phyloP scores from a whole-genome alignment of 176 grass and related monocot genomes.

The Calamus simplicifolius region DNA sequence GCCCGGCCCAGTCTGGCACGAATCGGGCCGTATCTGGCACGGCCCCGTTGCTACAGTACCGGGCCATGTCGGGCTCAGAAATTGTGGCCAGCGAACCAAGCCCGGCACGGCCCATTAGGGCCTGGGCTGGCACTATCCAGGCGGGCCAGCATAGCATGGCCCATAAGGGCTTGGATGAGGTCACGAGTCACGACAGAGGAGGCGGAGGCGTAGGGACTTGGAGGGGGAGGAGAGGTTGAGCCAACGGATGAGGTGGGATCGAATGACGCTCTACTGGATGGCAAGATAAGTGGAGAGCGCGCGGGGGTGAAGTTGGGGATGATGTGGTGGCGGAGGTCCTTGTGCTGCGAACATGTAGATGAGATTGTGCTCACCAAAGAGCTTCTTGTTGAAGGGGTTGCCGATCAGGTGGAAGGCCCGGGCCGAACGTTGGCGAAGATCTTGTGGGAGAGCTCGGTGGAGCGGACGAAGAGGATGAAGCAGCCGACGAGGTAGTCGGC shows the following conservation, averaged over 20 bases:
- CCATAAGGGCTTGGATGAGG: too few relatives aligned
- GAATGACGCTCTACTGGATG: conserved; percentile 65
- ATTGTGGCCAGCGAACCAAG: too few relatives aligned
- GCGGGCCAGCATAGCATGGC: too few relatives aligned
- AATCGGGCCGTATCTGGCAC: too few relatives aligned
- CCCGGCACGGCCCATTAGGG: too few relatives aligned
- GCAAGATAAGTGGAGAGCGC: conserved; percentile 61
- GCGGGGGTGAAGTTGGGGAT: conserved; percentile 66
- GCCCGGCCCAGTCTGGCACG: too few relatives aligned
- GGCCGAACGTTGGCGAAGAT: conserved; percentile 75
- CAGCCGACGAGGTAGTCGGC: conserved; percentile 54
- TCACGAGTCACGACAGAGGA: conserved; percentile 74
- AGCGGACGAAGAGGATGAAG: conserved; percentile 70
- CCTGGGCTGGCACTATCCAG: too few relatives aligned
- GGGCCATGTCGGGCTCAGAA: too few relatives aligned
- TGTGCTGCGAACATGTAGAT: conserved; percentile 80
- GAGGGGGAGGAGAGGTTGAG: conserved; percentile 7
- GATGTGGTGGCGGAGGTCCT: conserved; percentile 72
- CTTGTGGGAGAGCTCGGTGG: conserved; percentile 60
- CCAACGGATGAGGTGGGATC: conserved; percentile 43
- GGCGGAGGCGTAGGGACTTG: conserved; percentile 30
- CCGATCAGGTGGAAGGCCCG: conserved; percentile 75
- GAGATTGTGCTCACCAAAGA: conserved; percentile 89
- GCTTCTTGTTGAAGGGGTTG: conserved; percentile 78
- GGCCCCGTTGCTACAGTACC: too few relatives aligned